Evolutionary conservation across 2,329 filamentous ascomycete genomes (phyloP), one percentile per base, ranked within the genome.

Genomic region (Verticillium longisporum): DNA sequence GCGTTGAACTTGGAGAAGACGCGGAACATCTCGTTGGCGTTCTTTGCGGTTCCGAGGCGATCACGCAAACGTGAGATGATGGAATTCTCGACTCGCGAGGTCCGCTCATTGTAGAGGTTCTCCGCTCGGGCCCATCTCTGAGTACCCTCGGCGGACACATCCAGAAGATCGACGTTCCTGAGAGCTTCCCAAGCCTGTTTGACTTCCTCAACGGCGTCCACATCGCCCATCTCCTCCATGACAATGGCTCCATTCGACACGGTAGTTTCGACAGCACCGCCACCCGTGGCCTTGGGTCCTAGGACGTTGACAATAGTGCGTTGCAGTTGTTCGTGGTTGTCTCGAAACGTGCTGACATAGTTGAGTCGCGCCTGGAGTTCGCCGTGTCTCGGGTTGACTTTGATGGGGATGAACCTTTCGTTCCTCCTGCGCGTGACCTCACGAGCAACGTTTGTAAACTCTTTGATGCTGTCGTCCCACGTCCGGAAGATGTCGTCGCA

Each of bases 1-100:
- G 95, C 95, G 72, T 99, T 99, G 84, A 99, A 99, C 73, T 98
- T 98, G 59, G 95, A 98, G 74, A 99, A 99, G 64, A 99, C 95
- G 60, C 96, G 90, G 75, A 99, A 99, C 95, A 99, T 99, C 76
- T 99, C 96, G 72, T 96, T 98, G 50, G 95, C 95, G 64, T 92
- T 97, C 81, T 96, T 97, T 13, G 95, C 94, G 6, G 92, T 97
- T 14, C 93, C 95, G 61, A 99, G 83, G 62, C 95, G 90, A 75
- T 99, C 95, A 69, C 95, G 86, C 36, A 99, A 82, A 60, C 92
- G 86, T 37, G 95, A 92, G 73, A 99, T 99, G 74, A 99, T 99
- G 3, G 95, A 97, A 76, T 99, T 99, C 74, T 99, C 95, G 4
- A 99, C 95, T 63, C 95, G 87, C 18, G 95, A 94, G 10, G 96